phyloP scores from a whole-genome alignment of 2,329 filamentous ascomycete species.

The Xylariaceae sp. region DNA sequence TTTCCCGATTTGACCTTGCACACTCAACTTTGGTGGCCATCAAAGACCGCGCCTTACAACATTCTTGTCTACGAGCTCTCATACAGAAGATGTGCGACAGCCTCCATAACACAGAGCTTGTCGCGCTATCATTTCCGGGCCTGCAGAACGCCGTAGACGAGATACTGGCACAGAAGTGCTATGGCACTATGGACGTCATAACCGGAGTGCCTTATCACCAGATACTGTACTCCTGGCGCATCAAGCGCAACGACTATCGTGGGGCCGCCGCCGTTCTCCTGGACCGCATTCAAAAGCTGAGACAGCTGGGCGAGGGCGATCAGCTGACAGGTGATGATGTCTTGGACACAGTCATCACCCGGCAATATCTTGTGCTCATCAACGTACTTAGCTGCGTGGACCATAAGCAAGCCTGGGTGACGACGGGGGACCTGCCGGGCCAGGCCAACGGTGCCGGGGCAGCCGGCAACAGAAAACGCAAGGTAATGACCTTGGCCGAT shows the following conservation, averaged over 20 bases:
- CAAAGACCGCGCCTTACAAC: conserved; percentile 63
- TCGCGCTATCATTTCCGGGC: conserved; percentile 70
- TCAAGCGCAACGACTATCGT: conserved; percentile 77
- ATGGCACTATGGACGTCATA: conserved; percentile 57
- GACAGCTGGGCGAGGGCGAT: conserved; percentile 51
- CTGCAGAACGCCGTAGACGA: conserved; percentile 73
- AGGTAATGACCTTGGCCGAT: conserved; percentile 78
- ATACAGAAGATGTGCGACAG: conserved; percentile 62
- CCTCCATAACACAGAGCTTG: conserved; percentile 58
- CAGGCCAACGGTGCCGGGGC: conserved; percentile 22
- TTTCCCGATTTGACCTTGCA: conserved; percentile 72
- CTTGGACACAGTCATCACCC: conserved; percentile 57
- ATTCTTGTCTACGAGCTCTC: conserved; percentile 62
- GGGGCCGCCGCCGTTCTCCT: conserved; percentile 60
- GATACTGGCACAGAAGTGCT: conserved; percentile 65
- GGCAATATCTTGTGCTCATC: conserved; percentile 83
- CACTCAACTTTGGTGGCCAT: conserved; percentile 72
- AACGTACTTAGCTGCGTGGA: conserved; percentile 86
- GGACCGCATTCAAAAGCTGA: conserved; percentile 56
- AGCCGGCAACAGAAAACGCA: conserved; percentile 45
- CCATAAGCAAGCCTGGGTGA: conserved; percentile 72
- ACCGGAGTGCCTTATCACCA: conserved; percentile 70
- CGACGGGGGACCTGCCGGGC: conserved; percentile 34
- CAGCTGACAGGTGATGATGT: conserved; percentile 45
- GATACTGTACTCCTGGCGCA: conserved; percentile 85